Base-by-base conservation (phyloP, 768 basidiomycete genomes). In the Favolaschia claudopus region DNA sequence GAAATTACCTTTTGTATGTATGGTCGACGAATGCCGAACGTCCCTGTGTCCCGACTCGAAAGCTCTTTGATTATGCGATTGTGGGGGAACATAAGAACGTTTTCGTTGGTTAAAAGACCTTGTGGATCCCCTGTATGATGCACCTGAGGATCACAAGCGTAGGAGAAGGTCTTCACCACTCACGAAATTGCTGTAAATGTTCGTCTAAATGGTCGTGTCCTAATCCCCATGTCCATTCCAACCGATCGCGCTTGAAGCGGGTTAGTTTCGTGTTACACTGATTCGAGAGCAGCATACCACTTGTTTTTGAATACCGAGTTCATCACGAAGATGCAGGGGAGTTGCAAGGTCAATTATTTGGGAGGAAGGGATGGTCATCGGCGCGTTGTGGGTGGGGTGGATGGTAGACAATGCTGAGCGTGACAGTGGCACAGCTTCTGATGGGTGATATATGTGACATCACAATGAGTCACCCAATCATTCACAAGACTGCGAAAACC, bases 211-310 rank as follows among this genome's bases (percentile, higher is more conserved):
- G 31, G 9, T 24, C 20, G 39, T 37, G 32, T 28, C 33, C 32
- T 19, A 57, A 33, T 10, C 47, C 55, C 40, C 55, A 57, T 10
- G 32, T 50, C 55, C 55, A 57, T 34, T 57, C 50, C 8, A 51
- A 39, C 19, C 38, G 27, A 22, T 24, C 15, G 14, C 50, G 38
- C 50, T 51, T 25, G 20, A 31, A 15, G 8, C 14, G 40, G 4
- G 8, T 38, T 17, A 49, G 34, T 27, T 14, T 8, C 14, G 3
- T n/a, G 1, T 4, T 13, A 33, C 1, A 17, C 3, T 2, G 3
- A 33, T 22, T 4, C 9, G 13, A 47, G n/a, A 5, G 20, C n/a
- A n/a, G 25, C 46, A 4, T 13, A 34, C 46, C 12, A 47, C 46
- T 47, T 47, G 31, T 5, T 47, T 33, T 12, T 22, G 12, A 6